phyloP scores from a whole-genome alignment of 805 yeast genomes.

The Ogataea populi-albae region DNA sequence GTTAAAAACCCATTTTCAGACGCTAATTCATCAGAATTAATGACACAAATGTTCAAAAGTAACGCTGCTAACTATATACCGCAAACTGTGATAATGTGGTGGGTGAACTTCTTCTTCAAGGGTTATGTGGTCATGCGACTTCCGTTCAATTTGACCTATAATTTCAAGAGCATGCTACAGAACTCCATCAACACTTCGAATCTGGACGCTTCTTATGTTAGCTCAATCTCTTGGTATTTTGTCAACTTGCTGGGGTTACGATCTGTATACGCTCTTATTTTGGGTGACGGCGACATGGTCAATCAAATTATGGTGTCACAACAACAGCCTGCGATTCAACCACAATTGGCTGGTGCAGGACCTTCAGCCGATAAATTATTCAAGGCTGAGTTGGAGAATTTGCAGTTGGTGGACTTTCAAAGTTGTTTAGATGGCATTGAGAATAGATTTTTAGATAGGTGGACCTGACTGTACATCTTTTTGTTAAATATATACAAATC shows the following conservation, averaged over 20 bases:
- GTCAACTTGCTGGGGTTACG: conserved; percentile 80
- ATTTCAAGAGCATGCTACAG: conserved; percentile 91
- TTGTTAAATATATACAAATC: conserved; percentile 2
- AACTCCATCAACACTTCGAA: conserved; percentile 81
- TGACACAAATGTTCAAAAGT: conserved; percentile 75
- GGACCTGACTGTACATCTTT: conserved; percentile 6
- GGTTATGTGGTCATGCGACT: conserved; percentile 85
- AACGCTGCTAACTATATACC: conserved; percentile 84
- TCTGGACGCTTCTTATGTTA: conserved; percentile 87
- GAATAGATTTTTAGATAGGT: conserved; percentile 42
- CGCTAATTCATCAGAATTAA: conserved; percentile 65
- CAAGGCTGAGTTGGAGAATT: conserved; percentile 67
- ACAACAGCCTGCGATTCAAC: conserved; percentile 31
- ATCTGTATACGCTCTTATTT: conserved; percentile 70
- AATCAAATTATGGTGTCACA: conserved; percentile 44
- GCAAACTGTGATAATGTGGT: conserved; percentile 91
- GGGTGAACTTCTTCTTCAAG: conserved; percentile 91
- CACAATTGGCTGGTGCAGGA: conserved; percentile 48
- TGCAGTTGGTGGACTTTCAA: conserved; percentile 40
- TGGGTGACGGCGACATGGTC: conserved; percentile 50
- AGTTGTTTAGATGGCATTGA: conserved; percentile 63
- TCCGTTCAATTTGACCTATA: conserved; percentile 87
- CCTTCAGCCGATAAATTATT: conserved; percentile 64
- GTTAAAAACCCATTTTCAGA: conserved; percentile 66
- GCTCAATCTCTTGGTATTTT: conserved; percentile 94